Evolutionary conservation across 2,329 filamentous ascomycete genomes (phyloP).

Genomic region (Biscogniauxia mediterranea): DNA sequence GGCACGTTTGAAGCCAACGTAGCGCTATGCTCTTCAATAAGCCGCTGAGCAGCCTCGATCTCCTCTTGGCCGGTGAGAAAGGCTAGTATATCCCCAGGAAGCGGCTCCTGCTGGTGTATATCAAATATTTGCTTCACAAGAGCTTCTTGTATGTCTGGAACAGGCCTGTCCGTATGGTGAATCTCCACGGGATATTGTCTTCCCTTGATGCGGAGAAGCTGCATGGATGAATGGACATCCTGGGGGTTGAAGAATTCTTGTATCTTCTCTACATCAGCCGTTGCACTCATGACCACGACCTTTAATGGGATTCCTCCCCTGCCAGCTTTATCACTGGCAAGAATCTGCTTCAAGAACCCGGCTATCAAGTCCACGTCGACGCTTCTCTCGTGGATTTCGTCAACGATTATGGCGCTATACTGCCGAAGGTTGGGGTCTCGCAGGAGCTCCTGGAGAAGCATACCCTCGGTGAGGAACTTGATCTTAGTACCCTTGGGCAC

Average conservation of each 20-base stretch:
- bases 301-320: conserved; percentile 76
- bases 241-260: conserved; percentile 64
- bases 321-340: conserved; percentile 60
- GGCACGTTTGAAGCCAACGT: conserved; percentile 74
- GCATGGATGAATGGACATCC: conserved; percentile 27
- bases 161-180: conserved; percentile 69
- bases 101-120: conserved; percentile 80
- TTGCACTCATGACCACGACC: conserved; percentile 95
- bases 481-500: conserved; percentile 79
- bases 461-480: conserved; percentile 95
- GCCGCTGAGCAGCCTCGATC: conserved; percentile 76
- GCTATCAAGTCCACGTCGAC: conserved; percentile 90
- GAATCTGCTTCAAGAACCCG: conserved; percentile 80
- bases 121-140: conserved; percentile 80
- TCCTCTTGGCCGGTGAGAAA: conserved; percentile 93
- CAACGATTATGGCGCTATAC: conserved; percentile 89
- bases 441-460: conserved; percentile 90
- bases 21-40: conserved; percentile 76
- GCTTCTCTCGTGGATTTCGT: conserved; percentile 95
- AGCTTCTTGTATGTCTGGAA: conserved; percentile 78
- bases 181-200: conserved; percentile 83
- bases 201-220: conserved; percentile 70
- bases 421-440: conserved; percentile 77
- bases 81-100: conserved; percentile 91
- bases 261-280: conserved; percentile 80